These are phyloP conservation scores for Ganoderma sinense DNA, from an alignment of 1,284 basidiomycete genomes.

Conservation along the genomic window DNA sequence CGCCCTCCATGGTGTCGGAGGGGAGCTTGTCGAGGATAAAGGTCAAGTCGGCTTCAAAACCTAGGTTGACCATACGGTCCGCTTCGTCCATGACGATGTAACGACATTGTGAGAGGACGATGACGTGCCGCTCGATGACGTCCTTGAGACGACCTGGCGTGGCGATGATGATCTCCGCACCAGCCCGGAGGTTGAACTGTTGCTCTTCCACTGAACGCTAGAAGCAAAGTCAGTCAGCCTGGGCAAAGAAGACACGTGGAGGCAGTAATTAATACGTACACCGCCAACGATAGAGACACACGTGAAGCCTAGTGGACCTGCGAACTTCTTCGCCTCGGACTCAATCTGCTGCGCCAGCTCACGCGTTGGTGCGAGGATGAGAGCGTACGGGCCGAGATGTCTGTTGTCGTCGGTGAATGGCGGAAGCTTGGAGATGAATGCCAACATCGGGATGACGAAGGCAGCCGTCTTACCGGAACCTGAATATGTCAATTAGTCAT, in stretches of 20 bases:
- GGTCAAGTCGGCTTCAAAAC: slow-evolving; percentile 94
- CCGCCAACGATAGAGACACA: slow-evolving; percentile 99
- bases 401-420: slow-evolving; percentile 90
- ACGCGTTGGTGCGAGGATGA: slow-evolving; percentile 96
- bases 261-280: slow-evolving; percentile 52
- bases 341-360: slow-evolving; percentile 99
- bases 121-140: slow-evolving; percentile 93
- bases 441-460: slow-evolving; percentile 97
- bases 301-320: slow-evolving; percentile 84
- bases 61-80: slow-evolving; percentile 97
- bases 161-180: slow-evolving; percentile 98
- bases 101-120: slow-evolving; percentile 95
- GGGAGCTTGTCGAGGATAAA: slow-evolving; percentile 97
- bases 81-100: slow-evolving; percentile 99
- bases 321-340: slow-evolving; percentile 91
- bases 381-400: slow-evolving; percentile 92
- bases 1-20: slow-evolving; percentile 85
- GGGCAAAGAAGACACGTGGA: slow-evolving; percentile 16
- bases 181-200: slow-evolving; percentile 93
- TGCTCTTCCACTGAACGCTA: slow-evolving; percentile 94
- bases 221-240: slow-evolving; percentile 16
- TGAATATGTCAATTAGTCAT: slow-evolving; percentile 39
- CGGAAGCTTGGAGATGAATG: slow-evolving; percentile 90
- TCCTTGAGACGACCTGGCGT: slow-evolving; percentile 98
- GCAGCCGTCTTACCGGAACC: slow-evolving; percentile 99